Evolutionary conservation across 78 protist genomes (phyloP).

Genomic region (Isochrysis galbana): DNA sequence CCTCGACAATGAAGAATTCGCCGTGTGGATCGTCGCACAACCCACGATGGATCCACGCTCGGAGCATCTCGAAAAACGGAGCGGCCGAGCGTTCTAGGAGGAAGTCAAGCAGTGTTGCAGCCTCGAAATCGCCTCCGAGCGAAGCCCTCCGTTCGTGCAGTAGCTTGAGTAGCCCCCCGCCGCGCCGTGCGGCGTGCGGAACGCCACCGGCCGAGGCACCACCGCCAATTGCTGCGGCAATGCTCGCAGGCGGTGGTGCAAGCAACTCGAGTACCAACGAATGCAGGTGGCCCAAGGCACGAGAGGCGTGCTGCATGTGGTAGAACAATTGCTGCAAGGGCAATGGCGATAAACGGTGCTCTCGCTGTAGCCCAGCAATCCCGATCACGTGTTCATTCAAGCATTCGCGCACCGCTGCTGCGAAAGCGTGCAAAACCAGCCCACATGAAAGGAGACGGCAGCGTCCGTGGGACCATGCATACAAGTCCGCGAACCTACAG

Average conservation of each 20-base stretch:
- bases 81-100: conserved; percentile 51
- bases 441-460: conserved; percentile 41
- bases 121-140: neutral
- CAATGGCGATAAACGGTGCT: conserved; percentile 24
- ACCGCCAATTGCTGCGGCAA: neutral
- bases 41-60: conserved; percentile 74
- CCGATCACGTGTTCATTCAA: conserved; percentile 55
- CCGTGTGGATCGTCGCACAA: conserved; percentile 59
- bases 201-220: neutral
- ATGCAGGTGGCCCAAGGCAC: conserved; percentile 15
- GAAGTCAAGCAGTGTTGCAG: conserved; percentile 25
- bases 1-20: conserved; percentile 66
- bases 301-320: conserved; percentile 58
- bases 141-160: conserved; percentile 3
- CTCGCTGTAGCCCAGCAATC: conserved; percentile 62
- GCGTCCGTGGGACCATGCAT: neutral
- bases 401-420: conserved; percentile 54
- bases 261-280: neutral
- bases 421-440: conserved; percentile 61
- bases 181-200: neutral
- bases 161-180: conserved; percentile 28
- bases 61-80: conserved; percentile 75
- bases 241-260: neutral
- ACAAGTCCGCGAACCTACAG: neutral
- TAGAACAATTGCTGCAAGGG: conserved; percentile 53